phyloP scores from a whole-genome alignment of 1,139 yeast species.

The Zygoascus hellenicus region DNA sequence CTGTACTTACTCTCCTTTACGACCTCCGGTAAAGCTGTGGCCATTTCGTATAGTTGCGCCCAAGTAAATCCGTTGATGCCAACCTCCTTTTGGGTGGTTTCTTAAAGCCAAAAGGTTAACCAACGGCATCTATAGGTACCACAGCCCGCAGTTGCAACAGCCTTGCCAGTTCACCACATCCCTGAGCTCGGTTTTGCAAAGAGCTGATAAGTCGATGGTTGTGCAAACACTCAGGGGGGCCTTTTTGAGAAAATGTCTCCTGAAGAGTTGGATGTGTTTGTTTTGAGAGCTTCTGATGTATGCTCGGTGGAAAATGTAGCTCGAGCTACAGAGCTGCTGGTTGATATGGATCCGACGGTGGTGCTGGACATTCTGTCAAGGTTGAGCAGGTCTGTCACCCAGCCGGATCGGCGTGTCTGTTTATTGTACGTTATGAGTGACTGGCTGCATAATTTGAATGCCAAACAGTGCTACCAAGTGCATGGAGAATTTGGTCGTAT shows the following conservation, averaged over 20 bases:
- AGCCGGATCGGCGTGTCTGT: slow-evolving; percentile 4
- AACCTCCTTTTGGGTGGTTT: no score
- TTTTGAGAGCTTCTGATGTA: background rate
- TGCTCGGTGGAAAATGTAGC: background rate
- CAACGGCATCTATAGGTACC: no score
- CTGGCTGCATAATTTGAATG: slow-evolving; percentile 6
- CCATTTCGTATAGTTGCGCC: slow-evolving; percentile 11
- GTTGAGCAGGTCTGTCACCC: background rate
- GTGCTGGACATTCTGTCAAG: background rate
- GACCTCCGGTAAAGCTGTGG: slow-evolving; percentile 20
- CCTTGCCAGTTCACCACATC: no score
- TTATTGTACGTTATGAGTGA: slow-evolving; percentile 15
- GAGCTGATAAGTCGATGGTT: no score
- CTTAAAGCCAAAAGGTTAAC: no score
- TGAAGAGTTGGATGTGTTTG: background rate
- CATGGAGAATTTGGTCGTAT: no score
- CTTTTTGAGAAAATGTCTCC: no score
- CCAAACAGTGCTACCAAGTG: background rate
- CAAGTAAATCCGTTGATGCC: background rate
- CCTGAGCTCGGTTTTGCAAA: no score
- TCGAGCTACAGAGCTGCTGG: background rate
- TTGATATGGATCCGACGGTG: background rate
- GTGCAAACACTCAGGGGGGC: no score
- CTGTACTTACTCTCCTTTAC: slow-evolving; percentile 20
- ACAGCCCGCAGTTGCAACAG: no score